Conservation (phyloP, 768 basidiomycete species). For the Psilocybe subaeruginosa region DNA sequence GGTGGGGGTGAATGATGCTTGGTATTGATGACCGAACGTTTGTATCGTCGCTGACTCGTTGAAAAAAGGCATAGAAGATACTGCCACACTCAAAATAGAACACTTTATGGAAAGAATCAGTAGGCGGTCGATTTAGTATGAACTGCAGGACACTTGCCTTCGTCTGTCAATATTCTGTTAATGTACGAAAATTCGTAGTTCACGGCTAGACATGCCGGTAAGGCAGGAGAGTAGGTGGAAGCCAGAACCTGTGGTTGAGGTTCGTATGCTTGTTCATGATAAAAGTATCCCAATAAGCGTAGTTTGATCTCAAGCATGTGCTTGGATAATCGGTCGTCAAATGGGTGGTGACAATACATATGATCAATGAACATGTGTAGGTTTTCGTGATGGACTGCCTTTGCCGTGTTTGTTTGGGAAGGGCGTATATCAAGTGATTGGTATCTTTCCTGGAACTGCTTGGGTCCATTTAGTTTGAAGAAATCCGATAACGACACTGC, state of each 20-base stretch:
- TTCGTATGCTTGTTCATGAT: background rate
- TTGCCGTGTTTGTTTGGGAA: background rate
- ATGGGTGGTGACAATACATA: background rate
- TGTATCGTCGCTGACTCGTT: background rate
- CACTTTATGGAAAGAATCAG: background rate
- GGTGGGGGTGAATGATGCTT: background rate
- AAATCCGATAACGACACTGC: background rate
- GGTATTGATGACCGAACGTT: background rate
- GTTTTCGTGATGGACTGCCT: conserved; percentile 3
- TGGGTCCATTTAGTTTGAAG: background rate
- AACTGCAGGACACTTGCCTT: background rate
- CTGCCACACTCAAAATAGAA: background rate
- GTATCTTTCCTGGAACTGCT: background rate
- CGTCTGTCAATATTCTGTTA: background rate
- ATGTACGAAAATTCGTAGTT: background rate
- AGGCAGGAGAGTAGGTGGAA: background rate
- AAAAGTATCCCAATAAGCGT: conserved; percentile 1
- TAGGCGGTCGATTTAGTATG: background rate
- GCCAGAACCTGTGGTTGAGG: background rate
- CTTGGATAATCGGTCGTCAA: background rate
- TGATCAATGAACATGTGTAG: background rate
- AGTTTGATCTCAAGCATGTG: conserved; percentile 6
- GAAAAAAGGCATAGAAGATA: background rate
- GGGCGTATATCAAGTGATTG: background rate
- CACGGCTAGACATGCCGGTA: background rate